phyloP scores from a whole-genome alignment of 1,284 basidiomycete species.

The Paramarasmius palmivorus region DNA sequence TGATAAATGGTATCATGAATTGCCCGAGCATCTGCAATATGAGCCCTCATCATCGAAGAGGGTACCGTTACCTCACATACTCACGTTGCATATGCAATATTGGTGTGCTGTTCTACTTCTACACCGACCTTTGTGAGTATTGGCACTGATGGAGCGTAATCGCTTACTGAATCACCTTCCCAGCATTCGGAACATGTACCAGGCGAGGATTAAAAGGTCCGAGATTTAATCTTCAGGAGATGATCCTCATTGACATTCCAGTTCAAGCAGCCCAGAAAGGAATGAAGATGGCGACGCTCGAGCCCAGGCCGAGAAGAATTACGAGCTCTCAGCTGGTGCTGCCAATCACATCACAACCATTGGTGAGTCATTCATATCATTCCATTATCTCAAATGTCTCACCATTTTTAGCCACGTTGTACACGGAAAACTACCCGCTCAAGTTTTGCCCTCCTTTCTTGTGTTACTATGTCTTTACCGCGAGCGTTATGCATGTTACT shows the following conservation, averaged over 20 bases:
- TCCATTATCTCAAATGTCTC: slow-evolving; percentile 1
- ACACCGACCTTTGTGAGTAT: slow-evolving; percentile 79
- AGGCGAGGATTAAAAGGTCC: slow-evolving; percentile 28
- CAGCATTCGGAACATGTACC: slow-evolving; percentile 7
- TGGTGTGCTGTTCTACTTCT: slow-evolving; percentile 81
- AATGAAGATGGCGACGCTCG: slow-evolving; percentile 38
- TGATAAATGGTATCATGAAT: slow-evolving; percentile 77
- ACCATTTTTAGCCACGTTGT: slow-evolving; percentile 47
- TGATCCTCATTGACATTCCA: neutral
- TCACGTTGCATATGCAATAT: slow-evolving; percentile 84
- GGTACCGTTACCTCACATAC: slow-evolving; percentile 58
- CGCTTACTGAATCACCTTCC: neutral
- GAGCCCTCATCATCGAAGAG: slow-evolving; percentile 47
- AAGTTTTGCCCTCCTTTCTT: slow-evolving; percentile 72
- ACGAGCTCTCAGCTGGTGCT: slow-evolving; percentile 70
- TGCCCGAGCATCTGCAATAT: slow-evolving; percentile 69
- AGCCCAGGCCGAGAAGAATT: slow-evolving; percentile 61
- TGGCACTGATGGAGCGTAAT: slow-evolving; percentile 8
- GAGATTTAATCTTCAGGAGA: slow-evolving; percentile 8
- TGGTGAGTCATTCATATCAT: slow-evolving; percentile 37
- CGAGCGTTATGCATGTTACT: slow-evolving; percentile 80
- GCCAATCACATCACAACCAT: slow-evolving; percentile 82
- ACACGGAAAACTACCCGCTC: slow-evolving; percentile 64
- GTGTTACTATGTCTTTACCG: slow-evolving; percentile 82
- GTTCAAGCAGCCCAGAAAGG: slow-evolving; percentile 37